Conservation (phyloP, 176 grass and related monocot genomes). For the Aegilops longissima region DNA sequence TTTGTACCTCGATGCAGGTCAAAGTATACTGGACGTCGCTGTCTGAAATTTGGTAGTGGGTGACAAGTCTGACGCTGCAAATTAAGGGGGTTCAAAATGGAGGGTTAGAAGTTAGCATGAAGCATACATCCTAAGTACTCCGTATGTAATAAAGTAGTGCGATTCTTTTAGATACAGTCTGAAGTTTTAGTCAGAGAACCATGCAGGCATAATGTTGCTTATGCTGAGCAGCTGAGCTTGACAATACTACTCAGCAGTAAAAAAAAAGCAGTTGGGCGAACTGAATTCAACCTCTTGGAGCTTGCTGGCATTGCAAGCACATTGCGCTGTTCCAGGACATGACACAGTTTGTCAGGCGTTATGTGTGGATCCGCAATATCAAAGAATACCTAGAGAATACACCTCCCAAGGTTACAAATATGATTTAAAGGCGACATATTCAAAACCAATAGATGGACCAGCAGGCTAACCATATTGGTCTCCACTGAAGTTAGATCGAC, state of each 20-base stretch:
- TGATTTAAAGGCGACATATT: neutral
- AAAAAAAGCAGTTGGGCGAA: neutral
- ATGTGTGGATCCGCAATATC: constrained; percentile 56
- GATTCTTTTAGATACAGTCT: neutral
- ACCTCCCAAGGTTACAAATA: neutral
- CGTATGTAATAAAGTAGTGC: neutral
- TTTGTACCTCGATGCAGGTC: constrained; percentile 70
- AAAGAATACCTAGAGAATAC: constrained; percentile 65
- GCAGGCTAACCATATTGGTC: constrained; percentile 75
- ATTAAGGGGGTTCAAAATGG: neutral
- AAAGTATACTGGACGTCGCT: constrained; percentile 71
- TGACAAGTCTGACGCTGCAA: constrained; percentile 81
- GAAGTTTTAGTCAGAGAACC: neutral
- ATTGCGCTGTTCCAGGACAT: constrained; percentile 60
- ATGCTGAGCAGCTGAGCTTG: neutral
- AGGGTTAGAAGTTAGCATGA: neutral
- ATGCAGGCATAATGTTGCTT: neutral
- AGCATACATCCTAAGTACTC: neutral
- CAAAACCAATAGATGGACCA: neutral
- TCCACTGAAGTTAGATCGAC: constrained; percentile 63
- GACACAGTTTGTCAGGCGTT: constrained; percentile 60
- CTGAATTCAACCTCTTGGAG: constrained; percentile 50
- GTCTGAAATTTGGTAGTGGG: constrained; percentile 95
- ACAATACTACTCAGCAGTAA: neutral
- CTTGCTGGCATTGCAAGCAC: constrained; percentile 85